A percentile compares a stretch with the other conserved stretches of the same genome.
Conservation (phyloP, 2,329 filamentous ascomycete species). For the Xylaria sp. region DNA sequence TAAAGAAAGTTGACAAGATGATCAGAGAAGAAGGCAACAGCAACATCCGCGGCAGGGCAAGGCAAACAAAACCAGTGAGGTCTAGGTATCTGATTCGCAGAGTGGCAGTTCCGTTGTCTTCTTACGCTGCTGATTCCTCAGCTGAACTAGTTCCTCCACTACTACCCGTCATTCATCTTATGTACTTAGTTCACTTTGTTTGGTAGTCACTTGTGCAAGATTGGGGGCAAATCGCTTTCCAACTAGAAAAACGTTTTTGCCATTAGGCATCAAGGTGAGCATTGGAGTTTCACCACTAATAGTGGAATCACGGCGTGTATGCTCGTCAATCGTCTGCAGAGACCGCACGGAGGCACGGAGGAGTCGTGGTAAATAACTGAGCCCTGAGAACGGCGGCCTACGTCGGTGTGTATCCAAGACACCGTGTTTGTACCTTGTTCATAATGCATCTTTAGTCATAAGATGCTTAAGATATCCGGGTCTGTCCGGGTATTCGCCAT, state of each 20-base stretch:
- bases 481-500: slow-evolving; percentile 8
- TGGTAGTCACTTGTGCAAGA: slow-evolving; percentile 20
- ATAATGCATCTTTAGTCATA: slow-evolving; percentile 2
- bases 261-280: slow-evolving; percentile 3
- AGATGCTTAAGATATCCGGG: not conserved
- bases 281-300: slow-evolving; percentile 7
- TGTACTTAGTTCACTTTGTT: slow-evolving; percentile 8
- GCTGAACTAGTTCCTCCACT: slow-evolving; percentile 19
- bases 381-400: not conserved
- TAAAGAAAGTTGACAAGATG: not conserved
- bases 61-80: slow-evolving; percentile 7
- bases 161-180: slow-evolving; percentile 16
- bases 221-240: slow-evolving; percentile 11
- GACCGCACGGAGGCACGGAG: not conserved
- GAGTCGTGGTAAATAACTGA: not conserved
- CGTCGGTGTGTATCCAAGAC: slow-evolving; percentile 3
- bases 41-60: slow-evolving; percentile 18
- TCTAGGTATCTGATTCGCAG: slow-evolving; percentile 12
- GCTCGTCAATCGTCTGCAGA: slow-evolving; percentile 14
- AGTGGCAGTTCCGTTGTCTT: slow-evolving; percentile 21
- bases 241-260: not conserved
- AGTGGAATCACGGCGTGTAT: slow-evolving; percentile 4
- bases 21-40: slow-evolving; percentile 23
- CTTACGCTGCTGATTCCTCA: slow-evolving; percentile 25
- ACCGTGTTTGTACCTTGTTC: slow-evolving; percentile 7